phyloP scores from a whole-genome alignment of 495 filamentous ascomycete species.

The Apiosordaria backusii region DNA sequence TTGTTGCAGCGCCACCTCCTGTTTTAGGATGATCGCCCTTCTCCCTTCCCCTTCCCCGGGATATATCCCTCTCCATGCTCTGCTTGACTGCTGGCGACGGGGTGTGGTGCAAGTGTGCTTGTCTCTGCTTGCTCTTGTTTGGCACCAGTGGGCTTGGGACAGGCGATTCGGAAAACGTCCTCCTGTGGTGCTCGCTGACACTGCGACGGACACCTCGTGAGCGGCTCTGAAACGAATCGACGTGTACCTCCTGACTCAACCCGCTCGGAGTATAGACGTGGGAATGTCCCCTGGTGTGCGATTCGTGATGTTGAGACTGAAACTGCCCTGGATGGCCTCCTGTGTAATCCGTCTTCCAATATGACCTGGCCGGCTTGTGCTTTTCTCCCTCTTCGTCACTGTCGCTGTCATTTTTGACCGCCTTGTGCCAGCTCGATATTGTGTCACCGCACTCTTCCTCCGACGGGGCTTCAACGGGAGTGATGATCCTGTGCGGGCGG shows the following conservation, averaged over 20 bases:
- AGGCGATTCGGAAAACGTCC: not conserved
- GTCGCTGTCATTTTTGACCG: slow-evolving; percentile 3
- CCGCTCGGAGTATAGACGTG: not conserved
- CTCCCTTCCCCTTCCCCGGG: not conserved
- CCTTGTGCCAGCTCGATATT: slow-evolving; percentile 26
- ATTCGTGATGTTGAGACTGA: not conserved
- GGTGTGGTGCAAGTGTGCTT: not conserved
- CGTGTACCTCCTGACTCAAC: not conserved
- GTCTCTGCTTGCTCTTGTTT: not conserved
- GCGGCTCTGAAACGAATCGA: not conserved
- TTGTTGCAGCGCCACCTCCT: not conserved
- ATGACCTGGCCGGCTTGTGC: not conserved
- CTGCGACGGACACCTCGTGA: not conserved
- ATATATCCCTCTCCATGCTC: not conserved
- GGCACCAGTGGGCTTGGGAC: not conserved
- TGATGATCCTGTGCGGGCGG: slow-evolving; percentile 15
- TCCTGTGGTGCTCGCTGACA: not conserved
- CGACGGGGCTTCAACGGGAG: slow-evolving; percentile 20
- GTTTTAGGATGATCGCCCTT: not conserved
- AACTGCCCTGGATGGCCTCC: not conserved
- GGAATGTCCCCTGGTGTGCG: not conserved
- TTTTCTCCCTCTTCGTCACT: not conserved
- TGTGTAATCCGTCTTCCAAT: not conserved
- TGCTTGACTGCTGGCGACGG: not conserved
- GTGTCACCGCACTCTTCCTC: slow-evolving; percentile 29